Evolutionary conservation across 495 filamentous ascomycete species (phyloP).

Genomic region (Tuber indicum): DNA sequence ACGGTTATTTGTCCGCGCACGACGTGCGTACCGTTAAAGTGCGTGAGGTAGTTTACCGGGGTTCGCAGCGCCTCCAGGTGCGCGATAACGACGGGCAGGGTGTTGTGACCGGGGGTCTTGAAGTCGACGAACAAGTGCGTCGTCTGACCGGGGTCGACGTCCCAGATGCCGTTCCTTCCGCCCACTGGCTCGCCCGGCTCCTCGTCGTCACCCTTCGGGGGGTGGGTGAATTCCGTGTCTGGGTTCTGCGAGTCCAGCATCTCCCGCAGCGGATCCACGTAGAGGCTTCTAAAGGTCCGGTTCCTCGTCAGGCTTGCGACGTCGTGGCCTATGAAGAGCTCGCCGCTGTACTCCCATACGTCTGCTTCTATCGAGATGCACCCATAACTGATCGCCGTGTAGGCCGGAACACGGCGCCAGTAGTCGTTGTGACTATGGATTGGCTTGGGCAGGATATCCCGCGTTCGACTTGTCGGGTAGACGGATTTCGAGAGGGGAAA

Average conservation of each 20-base stretch:
- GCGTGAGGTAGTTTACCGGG: slow-evolving; percentile 56
- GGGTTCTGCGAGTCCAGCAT: slow-evolving; percentile 55
- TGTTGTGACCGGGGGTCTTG: slow-evolving; percentile 52
- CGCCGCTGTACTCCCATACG: slow-evolving; percentile 68
- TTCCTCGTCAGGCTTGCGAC: slow-evolving; percentile 48
- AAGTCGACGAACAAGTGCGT: slow-evolving; percentile 68
- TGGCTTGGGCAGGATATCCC: slow-evolving; percentile 24
- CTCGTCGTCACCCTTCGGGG: background rate
- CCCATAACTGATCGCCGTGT: slow-evolving; percentile 58
- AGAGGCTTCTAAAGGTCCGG: slow-evolving; percentile 57
- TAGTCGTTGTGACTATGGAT: slow-evolving; percentile 85
- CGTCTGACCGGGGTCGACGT: slow-evolving; percentile 55
- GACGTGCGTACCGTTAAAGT: slow-evolving; percentile 49
- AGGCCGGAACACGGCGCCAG: slow-evolving; percentile 70
- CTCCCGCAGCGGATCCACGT: slow-evolving; percentile 57
- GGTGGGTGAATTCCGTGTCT: slow-evolving; percentile 24
- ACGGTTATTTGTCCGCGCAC: slow-evolving; percentile 60
- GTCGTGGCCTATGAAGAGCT: slow-evolving; percentile 59
- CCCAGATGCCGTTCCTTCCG: slow-evolving; percentile 54
- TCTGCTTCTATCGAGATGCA: slow-evolving; percentile 77
- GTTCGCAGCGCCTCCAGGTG: slow-evolving; percentile 62
- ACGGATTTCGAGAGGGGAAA: background rate
- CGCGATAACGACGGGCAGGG: slow-evolving; percentile 53
- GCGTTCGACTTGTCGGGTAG: background rate
- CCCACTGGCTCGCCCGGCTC: background rate